Percentiles rank a stretch among this genome's conserved stretches.
These are phyloP conservation scores for Komagataella pastoris DNA, from an alignment of 805 yeast genomes.

Conservation along the genomic window DNA sequence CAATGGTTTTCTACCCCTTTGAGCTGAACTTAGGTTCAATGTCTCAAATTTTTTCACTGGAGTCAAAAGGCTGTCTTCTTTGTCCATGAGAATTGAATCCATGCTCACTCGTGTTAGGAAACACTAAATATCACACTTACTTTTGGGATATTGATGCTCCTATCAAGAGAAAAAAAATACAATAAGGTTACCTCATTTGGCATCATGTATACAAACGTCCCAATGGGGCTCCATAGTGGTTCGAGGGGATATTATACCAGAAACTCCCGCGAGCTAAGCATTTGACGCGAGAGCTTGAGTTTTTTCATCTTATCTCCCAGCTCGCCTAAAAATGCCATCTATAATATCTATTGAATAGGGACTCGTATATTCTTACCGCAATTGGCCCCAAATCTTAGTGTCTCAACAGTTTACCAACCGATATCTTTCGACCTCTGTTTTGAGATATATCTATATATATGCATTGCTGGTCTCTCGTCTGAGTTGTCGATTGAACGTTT, in stretches of 20 bases:
- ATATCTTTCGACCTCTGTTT: no score
- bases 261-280: neutral
- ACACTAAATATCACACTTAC: neutral
- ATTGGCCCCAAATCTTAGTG: neutral
- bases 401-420: no score
- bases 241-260: no score
- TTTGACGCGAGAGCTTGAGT: neutral
- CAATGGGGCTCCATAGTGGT: neutral
- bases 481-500: no score
- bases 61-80: conserved; percentile 23
- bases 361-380: neutral
- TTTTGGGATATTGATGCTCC: neutral
- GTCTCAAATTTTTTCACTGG: conserved; percentile 23
- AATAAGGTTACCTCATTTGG: neutral
- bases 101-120: neutral
- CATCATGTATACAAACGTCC: neutral
- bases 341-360: neutral
- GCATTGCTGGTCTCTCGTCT: no score
- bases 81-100: conserved; percentile 12
- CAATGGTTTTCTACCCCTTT: neutral
- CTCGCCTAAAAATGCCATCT: neutral
- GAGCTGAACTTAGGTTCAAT: neutral
- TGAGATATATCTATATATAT: no score
- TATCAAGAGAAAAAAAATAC: neutral
- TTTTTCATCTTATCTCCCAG: neutral